These are phyloP conservation scores for Tricholoma terreum DNA, from an alignment of 768 basidiomycete species.

Conservation along the genomic window DNA sequence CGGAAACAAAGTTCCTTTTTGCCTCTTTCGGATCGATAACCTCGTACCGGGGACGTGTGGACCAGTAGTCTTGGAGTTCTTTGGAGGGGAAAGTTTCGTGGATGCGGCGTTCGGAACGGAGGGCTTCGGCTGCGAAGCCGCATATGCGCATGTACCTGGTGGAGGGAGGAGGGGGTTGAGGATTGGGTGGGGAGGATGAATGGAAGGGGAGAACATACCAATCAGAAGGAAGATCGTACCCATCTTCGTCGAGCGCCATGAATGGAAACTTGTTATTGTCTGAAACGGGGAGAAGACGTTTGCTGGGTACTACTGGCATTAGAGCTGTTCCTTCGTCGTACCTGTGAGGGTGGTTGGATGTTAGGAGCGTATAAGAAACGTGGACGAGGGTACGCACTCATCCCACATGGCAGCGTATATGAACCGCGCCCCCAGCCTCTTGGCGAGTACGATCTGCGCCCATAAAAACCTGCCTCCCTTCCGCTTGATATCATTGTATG, in stretches of 20 bases:
- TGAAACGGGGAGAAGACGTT: constrained; percentile 57
- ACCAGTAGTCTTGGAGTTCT: constrained; percentile 76
- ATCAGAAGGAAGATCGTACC: constrained; percentile 72
- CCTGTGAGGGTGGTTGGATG: constrained; percentile 38
- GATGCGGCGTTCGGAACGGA: constrained; percentile 62
- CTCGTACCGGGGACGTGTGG: constrained; percentile 57
- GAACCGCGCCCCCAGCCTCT: constrained; percentile 54
- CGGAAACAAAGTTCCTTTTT: constrained; percentile 28
- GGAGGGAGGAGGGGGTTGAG: constrained; percentile 3
- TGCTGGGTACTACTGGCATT: constrained; percentile 65
- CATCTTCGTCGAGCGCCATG: constrained; percentile 75
- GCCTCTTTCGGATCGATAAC: constrained; percentile 28
- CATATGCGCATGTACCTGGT: constrained; percentile 74
- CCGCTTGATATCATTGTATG: constrained; percentile 67
- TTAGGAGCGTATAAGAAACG: too few species aligned
- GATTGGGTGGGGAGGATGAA: not conserved
- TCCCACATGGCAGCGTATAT: constrained; percentile 91
- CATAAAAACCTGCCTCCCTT: constrained; percentile 77
- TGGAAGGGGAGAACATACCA: constrained; percentile 48
- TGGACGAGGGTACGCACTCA: constrained; percentile 45
- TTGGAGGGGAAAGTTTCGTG: constrained; percentile 65
- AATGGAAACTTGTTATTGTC: constrained; percentile 56
- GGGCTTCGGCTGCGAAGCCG: constrained; percentile 66
- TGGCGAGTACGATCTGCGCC: constrained; percentile 72
- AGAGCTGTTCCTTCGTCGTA: constrained; percentile 86